These are phyloP conservation scores for Ophiostoma himal-ulmi DNA, from an alignment of 2,329 filamentous ascomycete genomes.

Conservation along the genomic window DNA sequence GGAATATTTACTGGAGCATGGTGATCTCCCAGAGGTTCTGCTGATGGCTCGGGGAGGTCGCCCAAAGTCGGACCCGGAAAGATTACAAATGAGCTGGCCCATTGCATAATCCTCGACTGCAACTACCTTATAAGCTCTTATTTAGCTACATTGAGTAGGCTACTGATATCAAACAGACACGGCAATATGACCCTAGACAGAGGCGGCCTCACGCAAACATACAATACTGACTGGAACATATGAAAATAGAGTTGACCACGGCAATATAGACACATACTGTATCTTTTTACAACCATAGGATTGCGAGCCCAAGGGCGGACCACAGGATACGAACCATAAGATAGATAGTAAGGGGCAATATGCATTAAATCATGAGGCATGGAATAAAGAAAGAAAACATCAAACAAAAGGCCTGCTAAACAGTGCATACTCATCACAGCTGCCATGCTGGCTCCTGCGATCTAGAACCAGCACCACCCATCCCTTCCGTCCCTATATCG, in stretches of 20 bases:
- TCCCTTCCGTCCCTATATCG: constrained; percentile 39
- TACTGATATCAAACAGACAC: neutral
- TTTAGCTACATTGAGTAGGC: neutral
- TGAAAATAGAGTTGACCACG: neutral
- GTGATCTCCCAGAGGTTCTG: neutral
- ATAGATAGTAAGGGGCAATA: neutral
- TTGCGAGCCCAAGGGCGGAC: neutral
- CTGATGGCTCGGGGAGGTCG: neutral
- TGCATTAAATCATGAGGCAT: neutral
- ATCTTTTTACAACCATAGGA: too few species aligned
- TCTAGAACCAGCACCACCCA: constrained; percentile 26
- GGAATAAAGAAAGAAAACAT: neutral
- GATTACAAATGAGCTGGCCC: neutral
- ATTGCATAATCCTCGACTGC: neutral
- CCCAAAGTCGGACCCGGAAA: neutral
- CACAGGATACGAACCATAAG: too few species aligned
- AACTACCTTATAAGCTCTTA: neutral
- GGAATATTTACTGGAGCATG: neutral
- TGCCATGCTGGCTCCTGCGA: neutral
- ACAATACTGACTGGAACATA: neutral
- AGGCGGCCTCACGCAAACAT: neutral
- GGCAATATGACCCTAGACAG: neutral
- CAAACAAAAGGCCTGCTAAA: neutral
- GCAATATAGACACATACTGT: neutral
- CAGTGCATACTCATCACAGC: neutral